These are phyloP conservation scores for Backusella psychrophila DNA, from an alignment of 192 early-diverging fungal species.

Conservation along the genomic window DNA sequence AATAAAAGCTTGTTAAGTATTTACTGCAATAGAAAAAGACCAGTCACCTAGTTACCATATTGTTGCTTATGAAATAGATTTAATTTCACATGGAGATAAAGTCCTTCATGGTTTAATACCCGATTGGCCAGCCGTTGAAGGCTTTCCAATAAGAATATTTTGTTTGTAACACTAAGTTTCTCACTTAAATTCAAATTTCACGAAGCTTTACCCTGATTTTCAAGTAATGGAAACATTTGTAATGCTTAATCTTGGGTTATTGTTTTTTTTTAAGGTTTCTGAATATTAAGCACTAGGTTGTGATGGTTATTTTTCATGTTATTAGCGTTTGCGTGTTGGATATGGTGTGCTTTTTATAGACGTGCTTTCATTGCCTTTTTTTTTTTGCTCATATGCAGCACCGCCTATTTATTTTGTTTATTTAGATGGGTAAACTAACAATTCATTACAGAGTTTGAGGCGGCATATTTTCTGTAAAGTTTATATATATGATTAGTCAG, in stretches of 20 bases:
- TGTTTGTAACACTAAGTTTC: not conserved
- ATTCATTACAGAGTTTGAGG: not conserved
- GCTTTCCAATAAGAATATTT: not conserved
- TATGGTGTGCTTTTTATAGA: not conserved
- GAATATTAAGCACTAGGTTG: too few species aligned
- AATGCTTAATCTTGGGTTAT: not conserved
- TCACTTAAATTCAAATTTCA: not conserved
- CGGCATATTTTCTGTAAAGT: not conserved
- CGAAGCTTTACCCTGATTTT: not conserved
- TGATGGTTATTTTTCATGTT: too few species aligned
- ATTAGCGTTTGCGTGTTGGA: too few species aligned
- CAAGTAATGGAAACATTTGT: not conserved
- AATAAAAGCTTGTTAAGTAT: not conserved
- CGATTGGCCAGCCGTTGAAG: not conserved
- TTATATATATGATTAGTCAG: not conserved
- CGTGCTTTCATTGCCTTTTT: not conserved
- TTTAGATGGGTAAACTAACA: not conserved
- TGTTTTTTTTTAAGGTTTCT: not conserved
- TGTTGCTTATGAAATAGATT: constrained; percentile 4
- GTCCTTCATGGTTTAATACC: constrained; percentile 1
- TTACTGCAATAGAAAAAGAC: not conserved
- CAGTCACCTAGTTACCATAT: not conserved
- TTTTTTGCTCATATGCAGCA: not conserved
- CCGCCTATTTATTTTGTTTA: not conserved
- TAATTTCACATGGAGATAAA: constrained; percentile 17